Evolutionary conservation across 768 basidiomycete genomes (phyloP).

Genomic region (Suillus subaureus): DNA sequence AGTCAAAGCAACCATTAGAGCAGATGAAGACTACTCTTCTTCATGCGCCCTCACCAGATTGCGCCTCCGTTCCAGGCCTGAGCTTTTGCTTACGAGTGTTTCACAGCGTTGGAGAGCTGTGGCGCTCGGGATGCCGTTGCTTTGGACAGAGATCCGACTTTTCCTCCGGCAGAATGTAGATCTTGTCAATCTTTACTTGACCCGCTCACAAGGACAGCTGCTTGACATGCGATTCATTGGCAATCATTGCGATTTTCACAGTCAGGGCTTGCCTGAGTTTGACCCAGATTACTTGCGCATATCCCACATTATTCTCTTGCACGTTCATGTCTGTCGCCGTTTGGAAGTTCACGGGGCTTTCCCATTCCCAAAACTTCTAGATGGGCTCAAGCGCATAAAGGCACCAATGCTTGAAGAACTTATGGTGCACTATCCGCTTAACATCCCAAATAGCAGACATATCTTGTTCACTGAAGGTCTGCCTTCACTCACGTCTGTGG

Average conservation of each 20-base stretch:
- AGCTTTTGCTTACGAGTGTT: constrained; percentile 42
- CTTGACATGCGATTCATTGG: constrained; percentile 24
- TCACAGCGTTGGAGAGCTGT: constrained; percentile 45
- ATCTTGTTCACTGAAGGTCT: constrained; percentile 7
- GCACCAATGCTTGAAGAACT: constrained; percentile 31
- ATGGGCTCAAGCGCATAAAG: constrained; percentile 20
- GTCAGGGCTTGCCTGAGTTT: constrained; percentile 16
- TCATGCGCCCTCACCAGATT: constrained; percentile 7
- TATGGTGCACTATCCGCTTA: constrained; percentile 25
- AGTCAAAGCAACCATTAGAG: constrained; percentile 9
- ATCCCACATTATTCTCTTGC: constrained; percentile 26
- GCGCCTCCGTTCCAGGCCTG: constrained; percentile 17
- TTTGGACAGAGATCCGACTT: constrained; percentile 41
- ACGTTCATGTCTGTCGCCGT: constrained; percentile 27
- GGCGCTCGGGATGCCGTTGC: constrained; percentile 37
- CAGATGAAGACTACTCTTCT: constrained; percentile 3
- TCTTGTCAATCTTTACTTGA: constrained; percentile 29
- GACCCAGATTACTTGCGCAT: constrained; percentile 26
- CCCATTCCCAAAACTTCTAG: constrained; percentile 26
- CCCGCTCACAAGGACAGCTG: constrained; percentile 28
- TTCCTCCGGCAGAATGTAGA: constrained; percentile 28
- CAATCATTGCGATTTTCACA: constrained; percentile 21
- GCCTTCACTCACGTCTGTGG: neutral
- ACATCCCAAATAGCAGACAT: constrained; percentile 1
- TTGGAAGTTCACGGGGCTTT: constrained; percentile 30